A percentile compares a stretch with the other conserved stretches of the same genome.
Evolutionary conservation across 768 basidiomycete species (phyloP).

Genomic region (Tylopilus vinaceipallidus): DNA sequence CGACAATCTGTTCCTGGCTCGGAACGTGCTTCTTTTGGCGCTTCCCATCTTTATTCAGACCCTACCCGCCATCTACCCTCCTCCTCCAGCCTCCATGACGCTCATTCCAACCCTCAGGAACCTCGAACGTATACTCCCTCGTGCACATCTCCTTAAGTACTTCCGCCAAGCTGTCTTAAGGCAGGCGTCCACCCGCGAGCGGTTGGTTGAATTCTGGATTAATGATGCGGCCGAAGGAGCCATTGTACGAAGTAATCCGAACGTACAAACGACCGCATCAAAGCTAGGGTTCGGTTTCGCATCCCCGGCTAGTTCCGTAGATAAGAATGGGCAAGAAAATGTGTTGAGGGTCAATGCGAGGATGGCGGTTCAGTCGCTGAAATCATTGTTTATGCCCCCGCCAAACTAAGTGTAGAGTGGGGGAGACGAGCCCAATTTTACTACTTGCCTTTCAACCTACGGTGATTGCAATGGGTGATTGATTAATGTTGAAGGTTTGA

Average conservation of each 20-base stretch:
- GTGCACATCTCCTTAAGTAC: constrained; percentile 55
- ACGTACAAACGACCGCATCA: constrained; percentile 46
- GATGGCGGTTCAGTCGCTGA: constrained; percentile 27
- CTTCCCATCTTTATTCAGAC: constrained; percentile 51
- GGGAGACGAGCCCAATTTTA: neutral
- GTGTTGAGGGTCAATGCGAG: constrained; percentile 27
- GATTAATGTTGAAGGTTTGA: too few relatives aligned
- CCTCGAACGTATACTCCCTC: constrained; percentile 39
- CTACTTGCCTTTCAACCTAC: neutral
- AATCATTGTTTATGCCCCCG: constrained; percentile 24
- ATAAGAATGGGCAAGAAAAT: constrained; percentile 16
- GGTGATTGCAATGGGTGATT: too few relatives aligned
- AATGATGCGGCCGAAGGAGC: constrained; percentile 52
- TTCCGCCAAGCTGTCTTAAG: constrained; percentile 58
- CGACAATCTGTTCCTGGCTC: constrained; percentile 51
- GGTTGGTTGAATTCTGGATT: constrained; percentile 56
- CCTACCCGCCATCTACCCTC: constrained; percentile 34
- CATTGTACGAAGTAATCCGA: constrained; percentile 46
- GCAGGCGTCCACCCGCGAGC: constrained; percentile 43
- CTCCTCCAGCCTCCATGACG: constrained; percentile 30
- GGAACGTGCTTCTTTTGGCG: constrained; percentile 57
- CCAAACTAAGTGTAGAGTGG: constrained; percentile 5
- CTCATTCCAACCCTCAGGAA: constrained; percentile 25
- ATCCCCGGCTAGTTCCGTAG: constrained; percentile 8
- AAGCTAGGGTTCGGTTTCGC: constrained; percentile 43